Evolutionary conservation across 345 rosid genomes (phyloP).

Genomic region (Brassica incana): DNA sequence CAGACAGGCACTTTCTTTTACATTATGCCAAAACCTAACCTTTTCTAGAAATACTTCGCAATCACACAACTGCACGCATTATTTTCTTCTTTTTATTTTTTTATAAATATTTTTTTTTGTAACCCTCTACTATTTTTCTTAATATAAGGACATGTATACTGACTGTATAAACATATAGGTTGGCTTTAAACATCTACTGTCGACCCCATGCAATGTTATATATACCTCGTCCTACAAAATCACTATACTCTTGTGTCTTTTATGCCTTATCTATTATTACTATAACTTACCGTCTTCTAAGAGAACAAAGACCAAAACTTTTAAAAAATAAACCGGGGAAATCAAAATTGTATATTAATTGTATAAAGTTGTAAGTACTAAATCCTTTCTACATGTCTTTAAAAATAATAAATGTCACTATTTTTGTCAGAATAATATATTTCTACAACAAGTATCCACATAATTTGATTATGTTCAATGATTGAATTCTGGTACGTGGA

Average conservation of each 20-base stretch:
- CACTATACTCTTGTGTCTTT: conserved; percentile 7
- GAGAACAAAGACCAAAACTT: not conserved
- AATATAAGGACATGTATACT: not conserved
- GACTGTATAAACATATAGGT: not conserved
- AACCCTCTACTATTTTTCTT: not conserved
- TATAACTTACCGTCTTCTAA: conserved; percentile 6
- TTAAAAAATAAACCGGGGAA: not conserved
- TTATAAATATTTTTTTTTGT: not conserved
- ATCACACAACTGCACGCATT: conserved; percentile 37
- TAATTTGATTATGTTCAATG: conserved; percentile 5
- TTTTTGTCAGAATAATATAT: conserved; percentile 1
- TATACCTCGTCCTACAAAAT: conserved; percentile 15
- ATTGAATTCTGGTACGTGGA: not conserved
- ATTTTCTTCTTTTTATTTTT: not conserved
- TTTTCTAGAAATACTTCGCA: conserved; percentile 42
- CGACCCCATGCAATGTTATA: not conserved
- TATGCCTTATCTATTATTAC: not conserved
- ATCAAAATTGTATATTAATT: not conserved
- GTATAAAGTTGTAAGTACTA: conserved; percentile 17
- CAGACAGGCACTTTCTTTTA: conserved; percentile 55
- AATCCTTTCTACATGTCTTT: not conserved
- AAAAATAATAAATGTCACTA: not conserved
- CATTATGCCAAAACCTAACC: conserved; percentile 56
- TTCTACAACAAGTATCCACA: not conserved
- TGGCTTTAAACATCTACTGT: not conserved